phyloP scores from a whole-genome alignment of 1,284 basidiomycete species.

The Leccinum fuscescens region DNA sequence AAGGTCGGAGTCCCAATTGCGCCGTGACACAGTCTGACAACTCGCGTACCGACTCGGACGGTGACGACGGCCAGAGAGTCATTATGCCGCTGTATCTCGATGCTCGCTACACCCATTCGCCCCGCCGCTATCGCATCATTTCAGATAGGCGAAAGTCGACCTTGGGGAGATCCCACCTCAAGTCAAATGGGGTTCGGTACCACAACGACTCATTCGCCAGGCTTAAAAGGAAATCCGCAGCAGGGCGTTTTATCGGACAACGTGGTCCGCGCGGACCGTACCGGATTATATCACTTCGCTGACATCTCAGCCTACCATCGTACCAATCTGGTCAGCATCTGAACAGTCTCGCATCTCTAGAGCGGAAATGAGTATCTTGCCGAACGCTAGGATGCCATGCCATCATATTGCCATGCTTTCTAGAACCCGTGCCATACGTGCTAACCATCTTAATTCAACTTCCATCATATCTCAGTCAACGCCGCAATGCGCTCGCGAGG shows the following conservation, averaged over 20 bases:
- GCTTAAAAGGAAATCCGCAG: neutral
- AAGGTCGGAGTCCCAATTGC: neutral
- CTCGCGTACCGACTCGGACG: neutral
- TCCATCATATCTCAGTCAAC: neutral
- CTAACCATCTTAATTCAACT: neutral
- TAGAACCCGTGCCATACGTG: neutral
- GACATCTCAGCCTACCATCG: neutral
- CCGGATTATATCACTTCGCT: neutral
- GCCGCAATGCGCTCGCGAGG: neutral
- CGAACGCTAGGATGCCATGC: neutral
- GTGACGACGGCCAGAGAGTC: neutral
- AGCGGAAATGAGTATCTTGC: neutral
- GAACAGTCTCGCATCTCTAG: neutral
- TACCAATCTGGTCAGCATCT: neutral
- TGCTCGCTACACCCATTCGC: neutral
- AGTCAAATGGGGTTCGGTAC: conserved; percentile 1
- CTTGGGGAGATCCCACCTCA: neutral
- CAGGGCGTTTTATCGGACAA: neutral
- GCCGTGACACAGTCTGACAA: neutral
- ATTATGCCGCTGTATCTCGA: neutral
- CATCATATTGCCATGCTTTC: neutral
- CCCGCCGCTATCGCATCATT: neutral
- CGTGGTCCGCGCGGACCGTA: neutral
- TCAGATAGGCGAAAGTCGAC: neutral
- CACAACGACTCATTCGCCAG: neutral